These are phyloP conservation scores for Papiliotrema nemorosa DNA, from an alignment of 1,284 basidiomycete species.

Conservation along the genomic window DNA sequence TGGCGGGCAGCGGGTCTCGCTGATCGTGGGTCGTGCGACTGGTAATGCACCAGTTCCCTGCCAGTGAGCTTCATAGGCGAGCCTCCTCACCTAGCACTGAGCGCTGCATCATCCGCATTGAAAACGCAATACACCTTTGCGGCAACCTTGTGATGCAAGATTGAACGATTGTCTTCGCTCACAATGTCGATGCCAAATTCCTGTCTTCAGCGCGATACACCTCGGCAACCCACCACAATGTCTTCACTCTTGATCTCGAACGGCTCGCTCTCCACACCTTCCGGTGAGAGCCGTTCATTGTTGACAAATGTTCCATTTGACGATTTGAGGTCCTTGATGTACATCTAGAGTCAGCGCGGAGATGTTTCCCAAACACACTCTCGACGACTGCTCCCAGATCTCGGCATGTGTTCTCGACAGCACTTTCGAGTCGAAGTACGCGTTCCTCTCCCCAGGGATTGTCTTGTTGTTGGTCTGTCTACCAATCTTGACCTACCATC, in stretches of 20 bases:
- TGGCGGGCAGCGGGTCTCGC: constrained; percentile 13
- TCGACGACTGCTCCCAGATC: constrained; percentile 89
- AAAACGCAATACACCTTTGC: constrained; percentile 88
- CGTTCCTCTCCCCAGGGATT: constrained; percentile 88
- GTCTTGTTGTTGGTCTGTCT: constrained; percentile 97
- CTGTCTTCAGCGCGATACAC: constrained; percentile 46
- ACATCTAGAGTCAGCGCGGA: constrained; percentile 62
- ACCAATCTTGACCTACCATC: constrained; percentile 74
- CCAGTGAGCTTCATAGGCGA: background rate
- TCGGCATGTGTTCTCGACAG: constrained; percentile 94
- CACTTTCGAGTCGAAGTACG: constrained; percentile 97
- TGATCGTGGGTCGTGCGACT: constrained; percentile 27
- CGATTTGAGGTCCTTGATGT: constrained; percentile 96
- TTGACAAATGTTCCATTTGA: constrained; percentile 99
- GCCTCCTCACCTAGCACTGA: constrained; percentile 42
- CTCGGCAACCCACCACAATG: constrained; percentile 62
- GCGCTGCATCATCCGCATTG: constrained; percentile 70
- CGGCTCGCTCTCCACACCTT: constrained; percentile 88
- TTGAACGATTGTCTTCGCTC: constrained; percentile 96
- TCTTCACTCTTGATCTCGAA: constrained; percentile 94
- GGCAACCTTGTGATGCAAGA: constrained; percentile 97
- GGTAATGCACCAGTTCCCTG: constrained; percentile 45
- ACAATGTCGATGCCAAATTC: constrained; percentile 99
- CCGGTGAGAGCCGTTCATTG: constrained; percentile 81
- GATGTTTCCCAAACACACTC: constrained; percentile 55